phyloP scores from a whole-genome alignment of 2,329 filamentous ascomycete species.

The Penicillium sp. region DNA sequence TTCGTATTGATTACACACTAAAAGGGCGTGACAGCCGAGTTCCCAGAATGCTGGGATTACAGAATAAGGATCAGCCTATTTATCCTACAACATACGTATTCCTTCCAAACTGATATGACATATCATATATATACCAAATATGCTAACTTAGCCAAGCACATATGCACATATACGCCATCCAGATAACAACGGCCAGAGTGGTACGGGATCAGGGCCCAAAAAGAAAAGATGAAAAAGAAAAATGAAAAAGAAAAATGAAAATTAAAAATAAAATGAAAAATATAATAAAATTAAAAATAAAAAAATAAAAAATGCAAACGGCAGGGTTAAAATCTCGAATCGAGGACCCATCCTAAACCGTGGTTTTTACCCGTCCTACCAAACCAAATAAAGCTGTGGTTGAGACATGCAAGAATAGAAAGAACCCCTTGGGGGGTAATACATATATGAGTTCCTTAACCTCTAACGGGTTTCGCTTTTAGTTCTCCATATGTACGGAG shows the following conservation, averaged over 20 bases:
- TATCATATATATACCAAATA: not conserved
- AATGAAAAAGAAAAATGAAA: too few relatives aligned
- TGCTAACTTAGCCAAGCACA: not conserved
- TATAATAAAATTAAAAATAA: not conserved
- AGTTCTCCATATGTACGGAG: not conserved
- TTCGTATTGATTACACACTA: slow-evolving; percentile 16
- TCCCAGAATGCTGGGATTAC: slow-evolving; percentile 4
- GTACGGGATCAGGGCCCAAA: slow-evolving; percentile 1
- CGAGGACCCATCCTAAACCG: slow-evolving; percentile 18
- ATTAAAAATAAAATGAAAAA: not conserved
- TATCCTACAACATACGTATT: not conserved
- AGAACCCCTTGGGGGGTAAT: not conserved
- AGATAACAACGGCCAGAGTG: not conserved
- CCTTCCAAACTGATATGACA: not conserved
- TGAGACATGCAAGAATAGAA: slow-evolving; percentile 8
- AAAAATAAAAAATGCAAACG: slow-evolving; percentile 3
- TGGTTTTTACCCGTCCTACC: slow-evolving; percentile 20
- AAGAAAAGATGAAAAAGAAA: not conserved
- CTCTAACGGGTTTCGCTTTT: slow-evolving; percentile 4
- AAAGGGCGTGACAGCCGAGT: slow-evolving; percentile 5
- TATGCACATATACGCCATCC: not conserved
- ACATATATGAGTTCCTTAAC: not conserved
- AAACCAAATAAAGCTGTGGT: not conserved
- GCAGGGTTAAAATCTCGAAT: slow-evolving; percentile 3
- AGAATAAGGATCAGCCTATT: slow-evolving; percentile 3